Percentiles rank a stretch among this genome's conserved stretches.
Conservation (phyloP, 2,329 filamentous ascomycete genomes). For the Pestalotiopsis sp. region DNA sequence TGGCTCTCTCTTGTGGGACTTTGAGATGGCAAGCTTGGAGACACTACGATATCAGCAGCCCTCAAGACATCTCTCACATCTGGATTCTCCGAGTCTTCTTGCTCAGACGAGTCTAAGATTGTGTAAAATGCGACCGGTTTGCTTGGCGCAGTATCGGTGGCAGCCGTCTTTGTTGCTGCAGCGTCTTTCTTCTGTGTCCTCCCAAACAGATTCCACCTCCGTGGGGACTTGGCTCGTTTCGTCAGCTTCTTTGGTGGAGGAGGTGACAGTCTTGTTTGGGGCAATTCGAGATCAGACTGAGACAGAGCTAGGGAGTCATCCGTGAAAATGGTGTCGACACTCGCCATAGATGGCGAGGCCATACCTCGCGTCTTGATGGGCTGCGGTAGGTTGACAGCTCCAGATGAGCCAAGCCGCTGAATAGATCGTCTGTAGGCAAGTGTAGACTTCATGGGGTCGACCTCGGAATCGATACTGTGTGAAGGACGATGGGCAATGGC, state of each 20-base stretch:
- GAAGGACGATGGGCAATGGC: conserved; percentile 46
- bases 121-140: conserved; percentile 62
- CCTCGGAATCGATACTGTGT: conserved; percentile 59
- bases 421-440: conserved; percentile 58
- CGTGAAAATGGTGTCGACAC: conserved; percentile 57
- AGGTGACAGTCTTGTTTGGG: conserved; percentile 28
- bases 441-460: conserved; percentile 47
- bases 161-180: conserved; percentile 42
- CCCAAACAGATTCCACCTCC: conserved; percentile 66
- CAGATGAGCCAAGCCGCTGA: conserved; percentile 49
- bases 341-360: conserved; percentile 53
- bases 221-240: conserved; percentile 56
- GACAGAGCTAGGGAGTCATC: conserved; percentile 54
- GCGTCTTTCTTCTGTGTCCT: conserved; percentile 40
- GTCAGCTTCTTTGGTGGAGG: conserved; percentile 53
- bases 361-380: conserved; percentile 50
- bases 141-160: conserved; percentile 49
- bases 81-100: conserved; percentile 40
- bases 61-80: conserved; percentile 52
- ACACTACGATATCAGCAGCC: conserved; percentile 43
- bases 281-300: conserved; percentile 36
- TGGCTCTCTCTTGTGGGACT: conserved; percentile 1
- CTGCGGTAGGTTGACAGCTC: conserved; percentile 51
- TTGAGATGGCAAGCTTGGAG: neutral
- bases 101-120: conserved; percentile 61